These are phyloP conservation scores for Hemileia vastatrix DNA, from an alignment of 1,284 basidiomycete genomes.

Conservation along the genomic window DNA sequence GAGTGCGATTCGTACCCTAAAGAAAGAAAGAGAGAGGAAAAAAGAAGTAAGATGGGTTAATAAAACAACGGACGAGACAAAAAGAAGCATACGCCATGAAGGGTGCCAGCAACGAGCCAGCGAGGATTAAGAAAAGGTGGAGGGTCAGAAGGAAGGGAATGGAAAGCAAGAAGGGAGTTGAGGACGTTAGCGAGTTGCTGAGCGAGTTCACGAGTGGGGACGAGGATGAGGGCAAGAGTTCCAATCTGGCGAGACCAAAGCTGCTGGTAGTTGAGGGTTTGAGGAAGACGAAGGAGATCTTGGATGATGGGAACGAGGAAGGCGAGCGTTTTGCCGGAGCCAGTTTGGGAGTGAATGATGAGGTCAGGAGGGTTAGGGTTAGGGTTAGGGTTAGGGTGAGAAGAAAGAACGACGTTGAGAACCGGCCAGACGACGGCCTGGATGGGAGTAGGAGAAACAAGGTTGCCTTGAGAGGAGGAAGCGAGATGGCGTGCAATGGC, in stretches of 20 bases:
- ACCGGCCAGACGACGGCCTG: conserved; percentile 19
- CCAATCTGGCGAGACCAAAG: conserved; percentile 73
- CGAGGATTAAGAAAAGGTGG: conserved; percentile 47
- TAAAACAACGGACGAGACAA: background rate
- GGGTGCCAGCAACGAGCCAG: conserved; percentile 85
- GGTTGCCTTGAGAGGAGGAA: background rate
- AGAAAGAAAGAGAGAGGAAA: background rate
- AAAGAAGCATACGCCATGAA: conserved; percentile 47
- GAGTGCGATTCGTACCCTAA: conserved; percentile 58
- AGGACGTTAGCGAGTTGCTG: conserved; percentile 77
- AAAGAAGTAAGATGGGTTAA: too few relatives aligned
- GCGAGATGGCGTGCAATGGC: conserved; percentile 14
- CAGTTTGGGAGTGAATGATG: conserved; percentile 94
- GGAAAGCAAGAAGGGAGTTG: conserved; percentile 54
- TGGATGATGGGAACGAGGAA: conserved; percentile 93
- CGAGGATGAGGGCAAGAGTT: conserved; percentile 86
- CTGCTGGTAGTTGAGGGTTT: conserved; percentile 51
- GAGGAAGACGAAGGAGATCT: conserved; percentile 78
- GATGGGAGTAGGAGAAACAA: conserved; percentile 15
- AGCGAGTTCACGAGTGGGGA: conserved; percentile 87
- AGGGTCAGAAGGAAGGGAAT: conserved; percentile 53
- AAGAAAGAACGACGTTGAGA: too few relatives aligned
- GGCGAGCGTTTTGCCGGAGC: conserved; percentile 91
- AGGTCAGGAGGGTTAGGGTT: conserved; percentile 55
- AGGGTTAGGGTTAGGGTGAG: too few relatives aligned